Evolutionary conservation across 1,284 basidiomycete genomes (phyloP), one percentile per base, ranked within the genome.

Genomic region (Rhodotorula sp.): DNA sequence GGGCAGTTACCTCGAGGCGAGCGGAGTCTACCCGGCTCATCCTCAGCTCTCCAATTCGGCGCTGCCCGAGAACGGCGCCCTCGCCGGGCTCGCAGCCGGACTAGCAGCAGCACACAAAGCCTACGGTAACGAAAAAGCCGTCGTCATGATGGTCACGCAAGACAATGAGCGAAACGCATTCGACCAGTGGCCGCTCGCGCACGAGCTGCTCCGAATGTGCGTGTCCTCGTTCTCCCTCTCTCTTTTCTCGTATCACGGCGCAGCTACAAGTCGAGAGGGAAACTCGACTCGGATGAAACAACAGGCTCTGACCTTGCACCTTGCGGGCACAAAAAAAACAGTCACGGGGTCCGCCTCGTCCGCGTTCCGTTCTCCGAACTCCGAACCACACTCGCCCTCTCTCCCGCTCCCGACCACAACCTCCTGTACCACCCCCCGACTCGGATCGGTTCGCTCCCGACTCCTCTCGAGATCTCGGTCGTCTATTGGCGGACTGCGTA

Each of bases 121-220:
- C 17, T 97, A 95, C 78, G 83, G 84, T 73, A 17, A 74, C 67
- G 30, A 82, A 88, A 90, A 89, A n/a, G 83, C 91, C 14, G 83
- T 83, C 57, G 86, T 99, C 26, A 84, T 99, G 4, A 94, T 98
- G 76, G 91, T 98, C 7, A 88, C 93, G 0, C 95, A 96, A 79
- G 86, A 88, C 14, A 86, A 87, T 37, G 96, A 99, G 80, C 85
- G 95, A n/a, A 99, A 99, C 79, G 86, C 95, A 0, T 99, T 98
- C 79, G 95, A 99, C 79, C 96, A 99, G 80, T 85, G 89, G 7
- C 88, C 86, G 82, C 81, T 99, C 22, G 93, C 98, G 81, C 95
- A 93, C 75, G 88, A 91, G 72, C 83, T 98, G 0, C 80, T 92
- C 0, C 87, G 92, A 76, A 85, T 81, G 89, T 91, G 79, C 61